Evolutionary conservation across 2,329 filamentous ascomycete genomes (phyloP).

Genomic region (Tothia fuscella): DNA sequence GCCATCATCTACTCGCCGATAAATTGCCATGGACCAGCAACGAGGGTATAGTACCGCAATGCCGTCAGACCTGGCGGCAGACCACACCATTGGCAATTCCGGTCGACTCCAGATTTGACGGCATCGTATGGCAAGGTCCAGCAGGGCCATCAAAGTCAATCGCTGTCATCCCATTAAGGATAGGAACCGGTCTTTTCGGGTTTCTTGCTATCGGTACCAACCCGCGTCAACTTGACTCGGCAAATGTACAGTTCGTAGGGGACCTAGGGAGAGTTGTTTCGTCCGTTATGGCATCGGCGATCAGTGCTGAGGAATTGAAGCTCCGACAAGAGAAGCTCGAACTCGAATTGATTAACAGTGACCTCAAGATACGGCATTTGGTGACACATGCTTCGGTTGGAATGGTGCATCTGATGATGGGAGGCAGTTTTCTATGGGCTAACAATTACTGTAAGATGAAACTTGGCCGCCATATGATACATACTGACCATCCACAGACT

Average conservation of each 20-base stretch:
- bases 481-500: too few relatives aligned
- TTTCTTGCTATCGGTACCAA: constrained; percentile 1
- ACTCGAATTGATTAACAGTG: neutral
- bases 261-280: neutral
- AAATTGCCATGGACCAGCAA: neutral
- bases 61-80: neutral
- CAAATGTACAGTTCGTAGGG: neutral
- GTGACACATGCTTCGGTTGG: constrained; percentile 2
- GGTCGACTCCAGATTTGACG: neutral
- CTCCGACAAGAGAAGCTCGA: neutral
- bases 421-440: neutral
- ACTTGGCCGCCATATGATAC: too few relatives aligned
- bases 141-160: neutral
- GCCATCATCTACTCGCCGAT: neutral
- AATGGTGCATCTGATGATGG: constrained; percentile 3
- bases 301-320: neutral
- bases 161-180: neutral
- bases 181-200: neutral
- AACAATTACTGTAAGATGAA: too few relatives aligned
- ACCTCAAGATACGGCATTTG: constrained; percentile 3
- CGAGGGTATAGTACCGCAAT: constrained; percentile 1
- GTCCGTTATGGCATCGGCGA: neutral
- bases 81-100: neutral
- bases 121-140: neutral
- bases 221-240: neutral